Evolutionary conservation across 306 rosid genomes (phyloP).

Genomic region (Cicer judaicum): DNA sequence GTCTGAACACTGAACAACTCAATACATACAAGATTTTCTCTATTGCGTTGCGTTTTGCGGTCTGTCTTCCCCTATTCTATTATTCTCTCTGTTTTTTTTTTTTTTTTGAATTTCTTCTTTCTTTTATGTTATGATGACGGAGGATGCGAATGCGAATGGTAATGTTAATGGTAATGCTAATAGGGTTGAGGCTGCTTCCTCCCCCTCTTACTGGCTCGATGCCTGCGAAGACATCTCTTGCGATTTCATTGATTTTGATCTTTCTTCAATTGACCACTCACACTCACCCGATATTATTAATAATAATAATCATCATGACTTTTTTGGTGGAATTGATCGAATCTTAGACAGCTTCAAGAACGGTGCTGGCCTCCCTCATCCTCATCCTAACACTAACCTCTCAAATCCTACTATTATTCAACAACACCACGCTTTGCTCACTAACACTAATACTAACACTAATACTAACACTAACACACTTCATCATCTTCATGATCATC

Average conservation of each 20-base stretch:
- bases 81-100: slow-evolving; percentile 10
- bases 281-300: slow-evolving; percentile 39
- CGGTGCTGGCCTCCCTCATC: slow-evolving; percentile 67
- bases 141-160: background rate
- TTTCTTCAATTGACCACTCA: slow-evolving; percentile 42
- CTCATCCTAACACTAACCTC: slow-evolving; percentile 5
- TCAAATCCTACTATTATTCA: background rate
- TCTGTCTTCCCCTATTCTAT: slow-evolving; percentile 50
- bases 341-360: slow-evolving; percentile 83
- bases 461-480: background rate
- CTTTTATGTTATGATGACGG: background rate
- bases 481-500: background rate
- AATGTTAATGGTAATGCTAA: no score
- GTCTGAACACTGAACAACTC: no score
- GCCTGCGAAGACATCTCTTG: slow-evolving; percentile 89
- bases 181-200: slow-evolving; percentile 8
- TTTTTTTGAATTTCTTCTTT: no score
- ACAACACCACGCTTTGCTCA: background rate
- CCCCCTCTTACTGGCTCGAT: slow-evolving; percentile 91
- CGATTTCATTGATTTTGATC: slow-evolving; percentile 71
- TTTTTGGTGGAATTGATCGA: slow-evolving; percentile 91
- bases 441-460: background rate
- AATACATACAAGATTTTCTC: no score
- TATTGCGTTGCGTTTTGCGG: slow-evolving; percentile 21
- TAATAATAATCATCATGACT: slow-evolving; percentile 66